Evolutionary conservation across 2,329 filamentous ascomycete species (phyloP).

Genomic region (Diaporthe sp.): DNA sequence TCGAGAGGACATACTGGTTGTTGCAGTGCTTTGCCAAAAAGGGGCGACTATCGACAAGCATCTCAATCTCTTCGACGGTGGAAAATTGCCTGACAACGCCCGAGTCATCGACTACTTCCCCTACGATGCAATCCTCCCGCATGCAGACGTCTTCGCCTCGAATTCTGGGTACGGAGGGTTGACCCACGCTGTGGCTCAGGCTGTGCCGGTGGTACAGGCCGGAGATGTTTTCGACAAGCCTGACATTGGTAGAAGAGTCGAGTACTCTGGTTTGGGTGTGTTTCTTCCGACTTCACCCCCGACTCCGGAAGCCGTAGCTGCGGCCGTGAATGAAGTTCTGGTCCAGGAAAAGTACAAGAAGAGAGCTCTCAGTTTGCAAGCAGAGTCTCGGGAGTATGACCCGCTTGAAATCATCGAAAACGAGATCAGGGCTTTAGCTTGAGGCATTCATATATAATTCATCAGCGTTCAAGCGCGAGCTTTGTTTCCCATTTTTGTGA

Average conservation of each 20-base stretch:
- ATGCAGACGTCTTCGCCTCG: constrained; percentile 60
- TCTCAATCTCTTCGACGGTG: constrained; percentile 42
- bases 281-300: constrained; percentile 57
- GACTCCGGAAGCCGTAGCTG: constrained; percentile 46
- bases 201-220: constrained; percentile 62
- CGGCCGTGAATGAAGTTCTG: constrained; percentile 52
- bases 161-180: constrained; percentile 66
- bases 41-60: constrained; percentile 44
- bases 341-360: constrained; percentile 49
- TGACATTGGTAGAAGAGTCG: constrained; percentile 57
- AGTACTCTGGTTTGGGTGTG: constrained; percentile 60
- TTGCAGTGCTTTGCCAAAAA: constrained; percentile 51
- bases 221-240: constrained; percentile 58
- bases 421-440: constrained; percentile 22
- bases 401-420: constrained; percentile 25
- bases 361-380: constrained; percentile 46
- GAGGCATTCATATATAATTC: neutral
- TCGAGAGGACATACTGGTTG: constrained; percentile 56
- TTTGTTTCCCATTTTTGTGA: no score
- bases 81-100: constrained; percentile 56
- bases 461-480: no score
- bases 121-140: constrained; percentile 61
- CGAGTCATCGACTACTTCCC: constrained; percentile 62
- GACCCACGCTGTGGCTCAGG: constrained; percentile 59
- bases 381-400: constrained; percentile 37